Conservation (phyloP, 2,329 filamentous ascomycete genomes). For the Sporothrix pseudoabietina region DNA sequence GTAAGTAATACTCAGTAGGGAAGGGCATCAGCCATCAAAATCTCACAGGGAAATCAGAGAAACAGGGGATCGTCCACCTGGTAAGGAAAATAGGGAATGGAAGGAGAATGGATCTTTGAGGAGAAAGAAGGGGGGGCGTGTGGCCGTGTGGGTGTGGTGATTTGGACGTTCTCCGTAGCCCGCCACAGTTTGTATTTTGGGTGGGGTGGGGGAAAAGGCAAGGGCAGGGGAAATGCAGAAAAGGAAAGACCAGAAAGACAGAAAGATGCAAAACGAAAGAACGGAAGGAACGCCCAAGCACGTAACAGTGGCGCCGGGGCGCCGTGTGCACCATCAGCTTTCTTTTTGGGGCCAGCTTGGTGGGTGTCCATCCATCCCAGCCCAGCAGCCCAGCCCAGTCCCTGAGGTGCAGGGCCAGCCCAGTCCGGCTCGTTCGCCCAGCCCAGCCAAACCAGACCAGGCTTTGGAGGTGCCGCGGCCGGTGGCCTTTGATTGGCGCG, state of each 20-base stretch:
- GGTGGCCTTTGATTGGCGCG: conserved; percentile 11
- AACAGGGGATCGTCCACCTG: conserved; percentile 15
- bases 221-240: conserved; percentile 8
- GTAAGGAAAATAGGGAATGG: conserved; percentile 9
- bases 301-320: conserved; percentile 21
- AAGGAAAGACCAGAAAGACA: background rate
- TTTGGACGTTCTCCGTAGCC: conserved; percentile 19
- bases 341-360: background rate
- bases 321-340: conserved; percentile 23
- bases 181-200: conserved; percentile 13
- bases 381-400: conserved; percentile 16
- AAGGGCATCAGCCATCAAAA: background rate
- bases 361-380: conserved; percentile 16
- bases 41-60: background rate
- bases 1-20: background rate
- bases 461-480: conserved; percentile 6
- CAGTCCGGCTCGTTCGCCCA: conserved; percentile 13
- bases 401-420: conserved; percentile 20
- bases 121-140: conserved; percentile 14
- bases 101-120: conserved; percentile 9
- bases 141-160: conserved; percentile 21
- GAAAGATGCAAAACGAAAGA: conserved; percentile 10
- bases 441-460: conserved; percentile 15
- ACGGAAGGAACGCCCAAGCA: conserved; percentile 25
- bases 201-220: background rate